Evolutionary conservation across 2,329 filamentous ascomycete genomes (phyloP).

Genomic region (Pyrenophora graminea): DNA sequence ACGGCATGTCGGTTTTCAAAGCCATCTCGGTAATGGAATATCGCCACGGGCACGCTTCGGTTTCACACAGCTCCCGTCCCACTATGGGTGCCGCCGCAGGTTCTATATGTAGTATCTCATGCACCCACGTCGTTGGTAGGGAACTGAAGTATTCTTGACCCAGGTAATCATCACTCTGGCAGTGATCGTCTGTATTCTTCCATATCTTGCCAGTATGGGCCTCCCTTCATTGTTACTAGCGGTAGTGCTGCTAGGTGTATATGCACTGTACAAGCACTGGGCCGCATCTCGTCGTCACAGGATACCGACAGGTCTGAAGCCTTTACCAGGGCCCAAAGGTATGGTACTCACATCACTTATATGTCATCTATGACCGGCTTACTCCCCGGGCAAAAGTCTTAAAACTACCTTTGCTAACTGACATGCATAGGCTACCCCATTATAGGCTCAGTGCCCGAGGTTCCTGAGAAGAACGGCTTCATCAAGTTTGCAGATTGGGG

Average conservation of each 20-base stretch:
- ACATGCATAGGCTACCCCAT: constrained; percentile 47
- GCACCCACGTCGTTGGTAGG: constrained; percentile 14
- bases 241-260: constrained; percentile 27
- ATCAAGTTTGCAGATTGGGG: constrained; percentile 54
- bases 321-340: constrained; percentile 49
- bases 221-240: constrained; percentile 34
- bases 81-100: constrained; percentile 18
- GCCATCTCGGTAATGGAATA: constrained; percentile 14
- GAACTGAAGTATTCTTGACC: constrained; percentile 16
- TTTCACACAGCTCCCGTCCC: constrained; percentile 20
- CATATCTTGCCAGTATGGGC: constrained; percentile 34
- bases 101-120: constrained; percentile 37
- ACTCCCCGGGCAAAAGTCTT: neutral
- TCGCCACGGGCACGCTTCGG: constrained; percentile 20
- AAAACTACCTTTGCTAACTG: constrained; percentile 12
- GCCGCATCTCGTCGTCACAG: constrained; percentile 30
- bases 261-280: constrained; percentile 38
- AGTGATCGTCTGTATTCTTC: constrained; percentile 4
- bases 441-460: constrained; percentile 49
- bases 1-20: constrained; percentile 31
- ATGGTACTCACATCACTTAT: constrained; percentile 15
- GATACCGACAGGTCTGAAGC: constrained; percentile 43
- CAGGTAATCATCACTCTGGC: constrained; percentile 11
- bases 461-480: constrained; percentile 51
- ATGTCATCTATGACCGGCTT: neutral